These are phyloP conservation scores for Phaeophleospora eucalypticola DNA, from an alignment of 2,329 filamentous ascomycete species.

Conservation along the genomic window DNA sequence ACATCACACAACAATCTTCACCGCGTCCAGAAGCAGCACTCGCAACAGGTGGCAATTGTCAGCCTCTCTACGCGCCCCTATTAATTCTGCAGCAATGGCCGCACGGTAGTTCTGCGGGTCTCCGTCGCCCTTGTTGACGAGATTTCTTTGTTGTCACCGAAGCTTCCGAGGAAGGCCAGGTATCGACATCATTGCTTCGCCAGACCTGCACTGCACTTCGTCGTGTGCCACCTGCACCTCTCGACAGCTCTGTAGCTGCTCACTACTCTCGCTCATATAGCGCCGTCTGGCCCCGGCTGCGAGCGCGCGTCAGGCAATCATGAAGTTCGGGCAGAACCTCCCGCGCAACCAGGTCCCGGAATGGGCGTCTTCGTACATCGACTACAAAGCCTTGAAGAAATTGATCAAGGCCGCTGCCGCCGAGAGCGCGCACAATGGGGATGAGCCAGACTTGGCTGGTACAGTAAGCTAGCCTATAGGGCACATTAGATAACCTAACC, in stretches of 20 bases:
- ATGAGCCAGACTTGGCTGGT: conserved; percentile 87
- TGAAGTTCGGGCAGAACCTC: conserved; percentile 53
- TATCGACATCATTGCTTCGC: not conserved
- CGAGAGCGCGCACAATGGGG: conserved; percentile 38
- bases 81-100: not conserved
- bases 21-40: not conserved
- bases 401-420: conserved; percentile 77
- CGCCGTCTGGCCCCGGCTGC: not conserved
- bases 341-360: conserved; percentile 81
- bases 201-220: not conserved
- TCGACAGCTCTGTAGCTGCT: not conserved
- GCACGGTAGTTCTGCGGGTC: not conserved
- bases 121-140: not conserved
- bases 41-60: not conserved
- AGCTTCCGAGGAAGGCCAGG: not conserved
- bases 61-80: not conserved
- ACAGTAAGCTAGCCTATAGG: conserved; percentile 40
- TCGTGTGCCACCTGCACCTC: not conserved
- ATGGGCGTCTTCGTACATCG: conserved; percentile 79
- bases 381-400: conserved; percentile 92
- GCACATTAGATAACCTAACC: conserved; percentile 24
- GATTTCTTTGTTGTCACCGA: not conserved
- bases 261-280: not conserved
- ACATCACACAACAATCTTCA: not conserved
- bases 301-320: conserved; percentile 5